Percentiles rank a stretch among this genome's conserved stretches.
phyloP scores from a whole-genome alignment of 208 protist species.

The Phytomonas sp. region DNA sequence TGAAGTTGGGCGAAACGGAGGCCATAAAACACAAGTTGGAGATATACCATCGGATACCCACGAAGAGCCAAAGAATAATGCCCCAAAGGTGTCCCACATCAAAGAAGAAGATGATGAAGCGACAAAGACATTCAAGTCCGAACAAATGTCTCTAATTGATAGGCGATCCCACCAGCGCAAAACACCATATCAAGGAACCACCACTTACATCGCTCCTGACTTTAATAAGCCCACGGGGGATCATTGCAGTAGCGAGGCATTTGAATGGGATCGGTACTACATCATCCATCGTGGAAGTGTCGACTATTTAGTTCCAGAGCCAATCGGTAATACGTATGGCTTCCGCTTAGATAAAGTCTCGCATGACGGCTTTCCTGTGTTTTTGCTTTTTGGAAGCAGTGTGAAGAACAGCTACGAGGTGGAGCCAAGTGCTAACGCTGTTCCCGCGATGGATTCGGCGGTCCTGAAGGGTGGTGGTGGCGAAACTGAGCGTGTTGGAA shows the following conservation, averaged over 20 bases:
- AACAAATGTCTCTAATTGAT: conserved; percentile 1
- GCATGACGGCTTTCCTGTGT: conserved; percentile 54
- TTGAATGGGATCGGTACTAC: conserved; percentile 48
- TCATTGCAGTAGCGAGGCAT: conserved; percentile 50
- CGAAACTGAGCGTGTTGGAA: conserved; percentile 11
- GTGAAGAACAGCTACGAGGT: conserved; percentile 28
- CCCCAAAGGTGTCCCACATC: not conserved
- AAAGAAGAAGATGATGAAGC: conserved; percentile 5
- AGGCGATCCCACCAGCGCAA: conserved; percentile 21
- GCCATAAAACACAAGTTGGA: not conserved
- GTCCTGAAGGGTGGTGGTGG: conserved; percentile 33
- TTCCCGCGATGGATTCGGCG: conserved; percentile 39
- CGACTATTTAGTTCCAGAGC: conserved; percentile 44
- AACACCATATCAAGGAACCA: conserved; percentile 27
- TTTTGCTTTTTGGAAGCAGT: conserved; percentile 47
- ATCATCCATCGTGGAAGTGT: conserved; percentile 59
- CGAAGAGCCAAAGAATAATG: not conserved
- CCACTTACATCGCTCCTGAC: conserved; percentile 24
- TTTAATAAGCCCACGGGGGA: conserved; percentile 13
- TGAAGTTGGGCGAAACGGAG: conserved; percentile 1
- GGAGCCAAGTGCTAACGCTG: conserved; percentile 20
- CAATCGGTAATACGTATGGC: conserved; percentile 40
- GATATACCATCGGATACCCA: not conserved
- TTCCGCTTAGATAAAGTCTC: conserved; percentile 63
- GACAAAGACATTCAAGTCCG: not conserved